Conservation (phyloP, 2,329 filamentous ascomycete genomes). For the Xylaria sp. region DNA sequence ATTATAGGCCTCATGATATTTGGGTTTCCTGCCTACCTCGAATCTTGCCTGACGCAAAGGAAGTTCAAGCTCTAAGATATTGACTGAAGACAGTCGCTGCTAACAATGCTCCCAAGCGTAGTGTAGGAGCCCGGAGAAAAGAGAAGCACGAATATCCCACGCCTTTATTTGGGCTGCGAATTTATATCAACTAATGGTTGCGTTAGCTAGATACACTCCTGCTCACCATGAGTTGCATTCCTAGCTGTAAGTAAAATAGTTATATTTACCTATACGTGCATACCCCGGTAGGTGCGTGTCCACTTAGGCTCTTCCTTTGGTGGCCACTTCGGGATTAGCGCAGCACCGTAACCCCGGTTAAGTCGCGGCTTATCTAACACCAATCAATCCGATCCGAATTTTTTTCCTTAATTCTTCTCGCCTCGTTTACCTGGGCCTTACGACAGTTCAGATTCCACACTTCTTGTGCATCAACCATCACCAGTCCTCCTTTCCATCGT, state of each 20-base stretch:
- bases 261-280: too few relatives aligned
- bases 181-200: too few relatives aligned
- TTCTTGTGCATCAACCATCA: not conserved
- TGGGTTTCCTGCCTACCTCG: not conserved
- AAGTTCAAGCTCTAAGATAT: not conserved
- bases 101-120: too few relatives aligned
- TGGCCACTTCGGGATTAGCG: not conserved
- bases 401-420: constrained; percentile 18
- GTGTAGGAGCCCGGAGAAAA: not conserved
- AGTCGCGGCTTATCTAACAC: not conserved
- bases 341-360: not conserved
- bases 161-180: too few relatives aligned
- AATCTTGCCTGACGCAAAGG: not conserved
- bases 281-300: too few relatives aligned
- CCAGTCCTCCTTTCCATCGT: not conserved
- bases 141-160: not conserved
- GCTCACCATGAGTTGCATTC: too few relatives aligned
- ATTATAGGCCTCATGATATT: not conserved
- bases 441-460: not conserved
- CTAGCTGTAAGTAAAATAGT: too few relatives aligned
- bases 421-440: not conserved
- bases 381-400: constrained; percentile 8
- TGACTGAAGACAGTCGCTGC: too few relatives aligned
- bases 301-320: not conserved
- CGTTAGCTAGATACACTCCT: too few relatives aligned